Percentiles rank a stretch among this genome's conserved stretches.
Conservation (phyloP, 2,329 filamentous ascomycete genomes). For the Aspergillus pseudoterreus region DNA sequence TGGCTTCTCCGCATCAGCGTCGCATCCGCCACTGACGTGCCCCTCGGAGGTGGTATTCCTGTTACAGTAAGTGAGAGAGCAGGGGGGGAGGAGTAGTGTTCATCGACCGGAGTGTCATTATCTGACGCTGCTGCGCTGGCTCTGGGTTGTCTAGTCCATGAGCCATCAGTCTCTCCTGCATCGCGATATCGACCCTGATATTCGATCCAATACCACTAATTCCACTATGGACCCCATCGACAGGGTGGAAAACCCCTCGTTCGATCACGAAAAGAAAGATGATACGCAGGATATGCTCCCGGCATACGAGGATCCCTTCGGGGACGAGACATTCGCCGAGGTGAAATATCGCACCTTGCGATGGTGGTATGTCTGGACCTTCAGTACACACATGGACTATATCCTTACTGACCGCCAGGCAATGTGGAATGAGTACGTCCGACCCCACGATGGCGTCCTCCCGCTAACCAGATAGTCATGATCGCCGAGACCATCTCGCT, state of each 20-base stretch:
- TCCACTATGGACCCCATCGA: neutral
- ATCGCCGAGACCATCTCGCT: constrained; percentile 55
- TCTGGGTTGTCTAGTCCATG: no score
- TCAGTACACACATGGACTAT: no score
- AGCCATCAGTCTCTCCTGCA: no score
- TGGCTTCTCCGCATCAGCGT: neutral
- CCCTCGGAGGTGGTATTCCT: no score
- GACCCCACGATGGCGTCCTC: neutral
- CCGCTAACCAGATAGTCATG: constrained; percentile 38
- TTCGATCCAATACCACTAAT: no score
- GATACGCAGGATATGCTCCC: neutral
- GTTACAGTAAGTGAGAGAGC: no score
- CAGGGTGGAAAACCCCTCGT: neutral
- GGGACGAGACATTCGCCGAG: constrained; percentile 31
- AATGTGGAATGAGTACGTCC: constrained; percentile 35
- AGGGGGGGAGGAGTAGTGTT: no score
- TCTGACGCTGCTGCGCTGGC: no score
- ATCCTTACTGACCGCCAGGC: constrained; percentile 19
- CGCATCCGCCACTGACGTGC: neutral
- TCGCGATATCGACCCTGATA: no score
- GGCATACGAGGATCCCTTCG: constrained; percentile 25
- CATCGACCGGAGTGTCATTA: no score
- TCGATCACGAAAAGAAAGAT: constrained; percentile 2
- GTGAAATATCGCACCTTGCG: constrained; percentile 48
- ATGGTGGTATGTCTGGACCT: constrained; percentile 30